Conservation (phyloP, 1,139 yeast genomes). For the Taphrina wiesneri region DNA sequence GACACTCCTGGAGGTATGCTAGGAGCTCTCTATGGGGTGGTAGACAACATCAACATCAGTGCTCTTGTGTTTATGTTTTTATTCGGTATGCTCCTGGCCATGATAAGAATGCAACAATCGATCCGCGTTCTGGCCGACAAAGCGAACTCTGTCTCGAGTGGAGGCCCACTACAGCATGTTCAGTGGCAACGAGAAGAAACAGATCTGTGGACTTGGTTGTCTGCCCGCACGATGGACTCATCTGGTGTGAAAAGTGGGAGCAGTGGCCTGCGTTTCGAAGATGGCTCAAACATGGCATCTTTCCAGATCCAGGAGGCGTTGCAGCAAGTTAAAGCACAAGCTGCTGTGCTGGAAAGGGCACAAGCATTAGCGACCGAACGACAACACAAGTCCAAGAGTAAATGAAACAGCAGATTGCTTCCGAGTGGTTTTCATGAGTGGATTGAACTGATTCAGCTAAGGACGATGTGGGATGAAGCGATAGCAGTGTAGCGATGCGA, state of each 20-base stretch:
- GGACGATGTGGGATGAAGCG: too few species aligned
- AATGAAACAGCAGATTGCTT: too few species aligned
- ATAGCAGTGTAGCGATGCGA: not conserved
- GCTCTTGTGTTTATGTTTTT: conserved; percentile 4
- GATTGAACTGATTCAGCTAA: too few species aligned
- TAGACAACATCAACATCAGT: conserved; percentile 14
- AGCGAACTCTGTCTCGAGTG: not conserved
- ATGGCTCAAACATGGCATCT: not conserved
- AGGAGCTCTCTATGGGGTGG: conserved; percentile 2
- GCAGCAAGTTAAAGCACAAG: conserved; percentile 5
- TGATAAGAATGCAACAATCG: conserved; percentile 25
- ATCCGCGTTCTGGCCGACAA: conserved; percentile 6
- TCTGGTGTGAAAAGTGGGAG: not conserved
- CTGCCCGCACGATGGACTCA: conserved; percentile 3
- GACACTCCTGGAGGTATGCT: not conserved
- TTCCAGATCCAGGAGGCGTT: conserved; percentile 26
- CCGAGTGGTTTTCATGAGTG: too few species aligned
- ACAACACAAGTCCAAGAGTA: not conserved
- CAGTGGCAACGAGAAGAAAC: conserved; percentile 21
- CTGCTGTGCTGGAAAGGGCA: conserved; percentile 7
- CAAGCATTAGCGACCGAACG: not conserved
- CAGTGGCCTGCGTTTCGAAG: not conserved
- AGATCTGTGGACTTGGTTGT: conserved; percentile 24
- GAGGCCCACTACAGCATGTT: not conserved
- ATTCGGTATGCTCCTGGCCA: conserved; percentile 23